Evolutionary conservation across 306 rosid genomes (phyloP).

Genomic region (Casuarina equisetifolia): DNA sequence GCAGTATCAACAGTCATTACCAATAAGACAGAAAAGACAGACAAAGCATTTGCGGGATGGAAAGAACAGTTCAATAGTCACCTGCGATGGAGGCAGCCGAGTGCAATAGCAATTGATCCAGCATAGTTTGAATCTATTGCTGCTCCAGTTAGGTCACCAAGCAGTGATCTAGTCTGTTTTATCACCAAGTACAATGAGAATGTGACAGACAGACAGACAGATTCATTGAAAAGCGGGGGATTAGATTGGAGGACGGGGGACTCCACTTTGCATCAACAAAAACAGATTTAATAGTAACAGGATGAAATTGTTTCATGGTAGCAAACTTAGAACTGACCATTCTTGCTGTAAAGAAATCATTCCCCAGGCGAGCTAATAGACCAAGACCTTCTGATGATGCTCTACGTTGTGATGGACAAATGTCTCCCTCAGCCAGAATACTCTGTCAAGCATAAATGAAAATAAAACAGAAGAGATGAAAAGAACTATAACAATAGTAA

Average conservation of each 20-base stretch:
- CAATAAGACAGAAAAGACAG: not conserved
- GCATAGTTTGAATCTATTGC: slow-evolving; percentile 68
- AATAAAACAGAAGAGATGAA: not conserved
- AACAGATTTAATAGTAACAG: slow-evolving; percentile 17
- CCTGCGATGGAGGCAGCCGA: slow-evolving; percentile 99
- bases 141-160: slow-evolving; percentile 76
- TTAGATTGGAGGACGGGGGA: not conserved
- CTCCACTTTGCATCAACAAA: slow-evolving; percentile 11
- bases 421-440: slow-evolving; percentile 88
- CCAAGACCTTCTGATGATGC: slow-evolving; percentile 94
- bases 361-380: slow-evolving; percentile 91
- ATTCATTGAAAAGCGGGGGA: not conserved
- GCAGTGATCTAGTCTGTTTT: slow-evolving; percentile 78
- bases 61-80: slow-evolving; percentile 28
- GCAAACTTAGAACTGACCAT: slow-evolving; percentile 54
- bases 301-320: slow-evolving; percentile 16
- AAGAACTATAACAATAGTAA: slow-evolving; percentile 4
- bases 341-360: slow-evolving; percentile 89
- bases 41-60: not conserved
- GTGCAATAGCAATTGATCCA: slow-evolving; percentile 89
- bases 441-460: slow-evolving; percentile 52
- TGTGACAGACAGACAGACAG: slow-evolving; percentile 26
- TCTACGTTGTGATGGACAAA: slow-evolving; percentile 84
- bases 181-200: slow-evolving; percentile 31
- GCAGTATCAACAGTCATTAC: too few relatives aligned